Base-by-base conservation (phyloP, 2,329 filamentous ascomycete species). In the Penicillium sp. region DNA sequence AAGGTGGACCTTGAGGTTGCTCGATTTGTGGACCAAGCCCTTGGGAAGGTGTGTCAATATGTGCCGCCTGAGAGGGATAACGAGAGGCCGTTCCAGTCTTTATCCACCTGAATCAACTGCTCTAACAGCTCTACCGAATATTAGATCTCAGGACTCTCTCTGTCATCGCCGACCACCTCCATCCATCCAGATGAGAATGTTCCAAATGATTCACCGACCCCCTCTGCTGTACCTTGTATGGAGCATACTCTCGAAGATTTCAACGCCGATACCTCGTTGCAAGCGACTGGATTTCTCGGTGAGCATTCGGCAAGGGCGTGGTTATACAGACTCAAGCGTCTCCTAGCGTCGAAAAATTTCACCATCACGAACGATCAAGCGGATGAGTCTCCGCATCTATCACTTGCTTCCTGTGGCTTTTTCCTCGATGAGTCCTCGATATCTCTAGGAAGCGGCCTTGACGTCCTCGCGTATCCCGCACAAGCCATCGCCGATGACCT, bases 221-320 rank as follows among this genome's bases (percentile, higher is more conserved):
- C 32, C 6, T 7, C 47, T 5, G n/a, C 27, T 1, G 65, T 71
- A 22, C 67, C 68, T 21, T 68, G 68, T 21, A 61, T 73, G 31
- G 76, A 78, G 59, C 68, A 73, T 40, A 75, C 72, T 21, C 67
- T 74, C 40, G 75, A 78, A 57, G 76, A 79, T 46, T 77, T 75
- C 54, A 75, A 75, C 36, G 69, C 72, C 24, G 70, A 72, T 49
- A 68, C 71, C 47, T 68, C 70, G 34, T 66, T 71, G 7, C 68
- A 72, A 52, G 67, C 70, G 2, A 71, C 71, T 29, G 74, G 76
- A 0, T 78, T 76, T 61, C 67, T 76, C 47, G 77, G 77, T 9
- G 76, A 76, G 49, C 75, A 77, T 50, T 77, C 76, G 4, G 75
- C 76, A 46, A 68, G 75, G 27, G 72, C 70, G 21, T 79, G 77